These are phyloP conservation scores for Podospora bellae-mahoneyi DNA, from an alignment of 495 filamentous ascomycete genomes.

Conservation along the genomic window DNA sequence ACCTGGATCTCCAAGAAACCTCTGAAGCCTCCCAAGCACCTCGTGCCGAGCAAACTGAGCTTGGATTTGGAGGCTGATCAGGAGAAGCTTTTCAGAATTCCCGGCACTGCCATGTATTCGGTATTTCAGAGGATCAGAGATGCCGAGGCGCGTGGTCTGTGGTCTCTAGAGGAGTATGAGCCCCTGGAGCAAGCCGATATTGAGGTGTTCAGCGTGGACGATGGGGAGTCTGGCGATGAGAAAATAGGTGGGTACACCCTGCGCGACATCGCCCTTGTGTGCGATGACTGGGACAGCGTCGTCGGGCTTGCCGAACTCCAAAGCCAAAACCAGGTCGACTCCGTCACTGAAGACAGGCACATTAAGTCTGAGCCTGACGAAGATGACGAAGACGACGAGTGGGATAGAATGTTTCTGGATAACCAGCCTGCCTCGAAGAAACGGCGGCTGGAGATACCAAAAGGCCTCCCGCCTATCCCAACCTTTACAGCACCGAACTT, in stretches of 20 bases:
- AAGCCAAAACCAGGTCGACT: constrained; percentile 20
- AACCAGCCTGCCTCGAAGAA: constrained; percentile 40
- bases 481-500: constrained; percentile 44
- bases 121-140: constrained; percentile 54
- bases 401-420: constrained; percentile 48
- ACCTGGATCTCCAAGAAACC: constrained; percentile 67
- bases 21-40: constrained; percentile 68
- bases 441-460: constrained; percentile 32
- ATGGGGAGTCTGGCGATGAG: constrained; percentile 59
- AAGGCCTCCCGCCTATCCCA: constrained; percentile 43
- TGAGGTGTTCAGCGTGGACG: constrained; percentile 48
- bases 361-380: constrained; percentile 30
- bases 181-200: constrained; percentile 52
- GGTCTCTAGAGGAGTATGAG: constrained; percentile 53
- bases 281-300: constrained; percentile 74
- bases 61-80: constrained; percentile 80
- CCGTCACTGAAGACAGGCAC: constrained; percentile 26
- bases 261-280: constrained; percentile 73
- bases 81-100: constrained; percentile 71
- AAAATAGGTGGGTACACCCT: constrained; percentile 64
- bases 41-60: constrained; percentile 81
- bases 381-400: constrained; percentile 53
- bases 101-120: constrained; percentile 44
- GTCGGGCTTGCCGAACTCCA: constrained; percentile 39
- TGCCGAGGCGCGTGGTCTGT: constrained; percentile 53